Evolutionary conservation across 208 protist species (phyloP).

Genomic region (Leishmania mexicana): DNA sequence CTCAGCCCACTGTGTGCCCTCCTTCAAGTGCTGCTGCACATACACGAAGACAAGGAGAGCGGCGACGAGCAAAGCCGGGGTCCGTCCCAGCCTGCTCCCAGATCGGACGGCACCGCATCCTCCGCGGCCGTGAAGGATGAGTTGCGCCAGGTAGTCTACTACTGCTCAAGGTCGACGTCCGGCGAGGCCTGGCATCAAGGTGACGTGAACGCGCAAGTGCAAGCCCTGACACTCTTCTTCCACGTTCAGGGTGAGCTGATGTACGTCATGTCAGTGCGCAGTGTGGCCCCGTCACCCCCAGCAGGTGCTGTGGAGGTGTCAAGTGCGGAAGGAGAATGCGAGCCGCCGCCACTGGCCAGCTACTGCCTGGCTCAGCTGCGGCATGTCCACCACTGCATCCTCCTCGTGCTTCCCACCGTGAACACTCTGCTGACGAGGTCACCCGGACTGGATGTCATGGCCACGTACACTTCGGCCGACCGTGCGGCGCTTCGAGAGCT

Average conservation of each 20-base stretch:
- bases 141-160: constrained; percentile 23
- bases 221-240: constrained; percentile 53
- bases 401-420: constrained; percentile 64
- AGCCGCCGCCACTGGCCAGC: constrained; percentile 17
- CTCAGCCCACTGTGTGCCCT: constrained; percentile 72
- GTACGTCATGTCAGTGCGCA: constrained; percentile 57
- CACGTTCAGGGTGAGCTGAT: constrained; percentile 48
- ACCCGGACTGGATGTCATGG: constrained; percentile 65
- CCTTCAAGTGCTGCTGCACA: constrained; percentile 70
- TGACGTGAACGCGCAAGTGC: constrained; percentile 3
- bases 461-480: constrained; percentile 59
- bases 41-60: constrained; percentile 14
- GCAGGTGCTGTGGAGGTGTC: background rate
- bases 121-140: constrained; percentile 4
- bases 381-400: constrained; percentile 54
- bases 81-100: background rate
- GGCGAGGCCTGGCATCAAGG: background rate
- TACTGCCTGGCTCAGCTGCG: constrained; percentile 48
- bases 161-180: background rate
- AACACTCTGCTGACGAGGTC: constrained; percentile 40
- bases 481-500: constrained; percentile 45
- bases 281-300: background rate
- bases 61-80: background rate
- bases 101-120: background rate
- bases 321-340: background rate